A percentile compares a stretch with the other conserved stretches of the same genome.
Evolutionary conservation across 139 green algal genomes (phyloP).

Genomic region (Chlamydomonas sp.): DNA sequence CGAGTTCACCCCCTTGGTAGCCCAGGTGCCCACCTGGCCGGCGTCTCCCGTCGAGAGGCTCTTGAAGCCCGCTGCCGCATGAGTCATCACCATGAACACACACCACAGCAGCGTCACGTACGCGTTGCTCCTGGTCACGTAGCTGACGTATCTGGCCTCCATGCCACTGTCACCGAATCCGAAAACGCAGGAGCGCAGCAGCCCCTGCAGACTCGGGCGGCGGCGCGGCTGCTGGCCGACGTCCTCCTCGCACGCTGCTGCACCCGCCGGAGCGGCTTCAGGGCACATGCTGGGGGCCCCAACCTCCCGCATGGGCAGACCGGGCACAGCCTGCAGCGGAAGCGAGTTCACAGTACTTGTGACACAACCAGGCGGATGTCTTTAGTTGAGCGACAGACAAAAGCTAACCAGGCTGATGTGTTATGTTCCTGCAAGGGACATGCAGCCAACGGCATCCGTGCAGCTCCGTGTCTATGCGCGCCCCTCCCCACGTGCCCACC

Average conservation of each 20-base stretch:
- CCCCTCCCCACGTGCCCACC: not conserved
- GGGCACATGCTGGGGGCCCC: too few species aligned
- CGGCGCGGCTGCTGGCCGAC: too few species aligned
- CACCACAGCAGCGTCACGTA: not conserved
- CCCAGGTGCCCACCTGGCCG: constrained; percentile 11
- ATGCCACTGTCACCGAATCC: not conserved
- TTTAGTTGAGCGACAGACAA: too few species aligned
- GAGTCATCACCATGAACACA: constrained; percentile 19
- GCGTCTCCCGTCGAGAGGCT: not conserved
- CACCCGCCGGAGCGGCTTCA: too few species aligned
- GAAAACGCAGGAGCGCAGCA: not conserved
- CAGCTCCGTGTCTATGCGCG: not conserved
- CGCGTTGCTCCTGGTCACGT: not conserved
- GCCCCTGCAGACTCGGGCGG: not conserved
- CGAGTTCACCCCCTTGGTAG: too few species aligned
- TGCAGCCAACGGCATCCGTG: not conserved
- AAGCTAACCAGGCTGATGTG: too few species aligned
- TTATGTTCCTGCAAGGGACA: too few species aligned
- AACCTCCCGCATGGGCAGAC: too few species aligned
- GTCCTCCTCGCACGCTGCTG: too few species aligned
- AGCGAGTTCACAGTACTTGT: too few species aligned
- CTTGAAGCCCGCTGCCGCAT: constrained; percentile 6
- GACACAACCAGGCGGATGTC: too few species aligned
- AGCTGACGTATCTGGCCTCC: constrained; percentile 6
- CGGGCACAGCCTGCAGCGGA: too few species aligned